phyloP scores from a whole-genome alignment of 768 basidiomycete species.

The Lentinula detonsa region DNA sequence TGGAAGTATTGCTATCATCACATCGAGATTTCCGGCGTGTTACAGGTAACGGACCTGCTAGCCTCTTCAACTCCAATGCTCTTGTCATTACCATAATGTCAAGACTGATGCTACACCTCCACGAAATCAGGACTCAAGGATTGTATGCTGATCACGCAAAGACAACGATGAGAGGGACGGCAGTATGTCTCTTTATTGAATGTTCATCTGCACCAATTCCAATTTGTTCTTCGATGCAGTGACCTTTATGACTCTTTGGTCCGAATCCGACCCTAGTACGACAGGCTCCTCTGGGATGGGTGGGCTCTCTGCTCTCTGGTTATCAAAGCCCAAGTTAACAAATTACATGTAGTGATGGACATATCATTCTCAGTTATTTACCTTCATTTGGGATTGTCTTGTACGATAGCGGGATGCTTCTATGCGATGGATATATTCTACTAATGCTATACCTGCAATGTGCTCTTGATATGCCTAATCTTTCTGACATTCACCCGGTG shows the following conservation, averaged over 20 bases:
- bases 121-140: not conserved
- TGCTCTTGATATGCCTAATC: not conserved
- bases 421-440: not conserved
- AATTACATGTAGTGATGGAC: not conserved
- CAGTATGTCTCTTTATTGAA: not conserved
- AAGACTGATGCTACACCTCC: slow-evolving; percentile 1
- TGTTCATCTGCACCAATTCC: too few relatives aligned
- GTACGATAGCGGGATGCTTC: too few relatives aligned
- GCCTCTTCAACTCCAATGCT: not conserved
- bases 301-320: not conserved
- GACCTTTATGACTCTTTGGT: not conserved
- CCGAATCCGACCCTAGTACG: not conserved
- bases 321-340: not conserved
- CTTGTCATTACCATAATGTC: not conserved
- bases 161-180: not conserved
- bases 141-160: not conserved
- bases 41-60: not conserved
- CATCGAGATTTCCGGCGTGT: not conserved
- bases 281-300: not conserved
- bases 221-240: not conserved
- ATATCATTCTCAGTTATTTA: not conserved
- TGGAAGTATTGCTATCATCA: not conserved
- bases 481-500: not conserved
- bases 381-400: too few relatives aligned
- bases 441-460: not conserved